Evolutionary conservation across 805 yeast species (phyloP).

Genomic region (Ogataea polymorpha): DNA sequence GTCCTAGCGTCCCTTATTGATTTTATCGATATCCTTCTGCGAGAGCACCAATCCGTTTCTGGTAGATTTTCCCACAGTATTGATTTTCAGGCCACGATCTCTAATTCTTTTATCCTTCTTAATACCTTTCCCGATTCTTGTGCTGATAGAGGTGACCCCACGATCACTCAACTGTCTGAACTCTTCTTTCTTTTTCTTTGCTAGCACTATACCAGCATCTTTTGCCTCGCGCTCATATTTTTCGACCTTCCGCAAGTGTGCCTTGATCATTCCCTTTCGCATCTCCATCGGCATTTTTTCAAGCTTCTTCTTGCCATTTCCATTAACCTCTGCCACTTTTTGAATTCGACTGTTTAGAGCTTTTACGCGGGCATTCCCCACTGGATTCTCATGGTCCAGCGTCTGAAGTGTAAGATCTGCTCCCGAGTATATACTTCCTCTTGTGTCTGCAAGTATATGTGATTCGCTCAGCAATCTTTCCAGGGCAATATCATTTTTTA

Average conservation of each 20-base stretch:
- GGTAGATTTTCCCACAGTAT: constrained; percentile 73
- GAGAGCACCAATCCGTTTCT: constrained; percentile 75
- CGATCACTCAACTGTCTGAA: constrained; percentile 54
- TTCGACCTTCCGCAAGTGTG: constrained; percentile 48
- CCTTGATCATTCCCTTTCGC: constrained; percentile 76
- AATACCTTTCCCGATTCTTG: constrained; percentile 48
- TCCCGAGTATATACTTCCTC: constrained; percentile 47
- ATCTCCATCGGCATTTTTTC: constrained; percentile 88
- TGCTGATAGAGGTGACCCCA: constrained; percentile 49
- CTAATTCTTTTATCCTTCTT: constrained; percentile 42
- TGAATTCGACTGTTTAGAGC: constrained; percentile 59
- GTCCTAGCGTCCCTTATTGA: constrained; percentile 3
- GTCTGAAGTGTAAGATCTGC: constrained; percentile 66
- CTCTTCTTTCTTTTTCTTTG: constrained; percentile 66
- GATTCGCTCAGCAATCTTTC: constrained; percentile 71
- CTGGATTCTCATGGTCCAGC: constrained; percentile 55
- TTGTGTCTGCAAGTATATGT: constrained; percentile 50
- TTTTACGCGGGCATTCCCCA: constrained; percentile 67
- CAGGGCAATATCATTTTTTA: constrained; percentile 68
- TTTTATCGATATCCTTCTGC: constrained; percentile 56
- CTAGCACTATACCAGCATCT: constrained; percentile 87
- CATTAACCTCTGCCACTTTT: constrained; percentile 45
- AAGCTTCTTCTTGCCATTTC: constrained; percentile 38
- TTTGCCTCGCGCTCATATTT: constrained; percentile 73
- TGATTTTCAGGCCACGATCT: constrained; percentile 76